phyloP scores from a whole-genome alignment of 805 yeast genomes.

The Cyberlindnera mycetangii region DNA sequence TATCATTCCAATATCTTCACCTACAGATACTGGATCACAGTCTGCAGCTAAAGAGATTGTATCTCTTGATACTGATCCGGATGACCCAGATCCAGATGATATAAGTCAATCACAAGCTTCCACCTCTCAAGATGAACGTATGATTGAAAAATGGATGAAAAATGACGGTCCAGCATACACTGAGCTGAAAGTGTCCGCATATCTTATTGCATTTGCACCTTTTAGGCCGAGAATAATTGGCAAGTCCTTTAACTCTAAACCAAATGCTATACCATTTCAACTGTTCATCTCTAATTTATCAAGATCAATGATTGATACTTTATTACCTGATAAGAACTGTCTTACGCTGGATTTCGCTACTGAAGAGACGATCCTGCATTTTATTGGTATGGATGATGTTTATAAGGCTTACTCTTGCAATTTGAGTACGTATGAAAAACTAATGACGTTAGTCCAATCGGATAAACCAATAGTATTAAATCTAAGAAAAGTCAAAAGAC shows the following conservation, averaged over 20 bases:
- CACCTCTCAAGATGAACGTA: too few relatives aligned
- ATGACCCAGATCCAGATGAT: too few relatives aligned
- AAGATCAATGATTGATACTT: neutral
- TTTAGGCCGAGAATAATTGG: slow-evolving; percentile 3
- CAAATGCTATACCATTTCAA: slow-evolving; percentile 4
- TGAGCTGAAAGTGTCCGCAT: neutral
- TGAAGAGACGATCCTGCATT: slow-evolving; percentile 1
- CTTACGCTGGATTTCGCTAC: slow-evolving; percentile 2
- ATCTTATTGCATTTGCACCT: slow-evolving; percentile 4
- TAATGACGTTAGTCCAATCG: neutral
- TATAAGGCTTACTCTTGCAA: neutral
- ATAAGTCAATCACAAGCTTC: too few relatives aligned
- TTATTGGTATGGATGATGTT: slow-evolving; percentile 5
- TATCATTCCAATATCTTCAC: too few relatives aligned
- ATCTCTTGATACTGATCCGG: too few relatives aligned
- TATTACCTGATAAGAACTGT: slow-evolving; percentile 10
- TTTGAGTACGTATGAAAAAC: neutral
- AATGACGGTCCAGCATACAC: neutral
- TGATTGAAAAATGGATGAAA: neutral
- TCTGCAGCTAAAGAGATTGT: too few relatives aligned
- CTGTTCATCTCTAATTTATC: slow-evolving; percentile 7
- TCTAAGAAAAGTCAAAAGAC: neutral
- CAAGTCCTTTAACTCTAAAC: slow-evolving; percentile 1
- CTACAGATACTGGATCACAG: too few relatives aligned
- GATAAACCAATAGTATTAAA: neutral